These are phyloP conservation scores for Parachaetomium inaequale DNA, from an alignment of 495 filamentous ascomycete genomes.

Conservation along the genomic window DNA sequence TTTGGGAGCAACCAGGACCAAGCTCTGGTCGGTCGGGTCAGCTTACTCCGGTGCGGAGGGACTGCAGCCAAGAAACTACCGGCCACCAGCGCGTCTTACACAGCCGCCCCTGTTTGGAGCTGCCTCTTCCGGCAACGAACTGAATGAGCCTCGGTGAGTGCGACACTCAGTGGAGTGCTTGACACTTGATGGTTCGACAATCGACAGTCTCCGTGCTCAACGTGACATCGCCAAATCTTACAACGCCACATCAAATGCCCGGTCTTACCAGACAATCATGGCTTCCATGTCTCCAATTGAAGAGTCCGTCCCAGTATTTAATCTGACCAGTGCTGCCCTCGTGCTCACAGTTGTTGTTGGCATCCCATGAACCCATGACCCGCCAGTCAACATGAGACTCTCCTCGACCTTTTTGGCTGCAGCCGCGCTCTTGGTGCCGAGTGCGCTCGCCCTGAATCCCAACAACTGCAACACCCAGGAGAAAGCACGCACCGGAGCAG, in stretches of 20 bases:
- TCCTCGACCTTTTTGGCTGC: not conserved
- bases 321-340: no score
- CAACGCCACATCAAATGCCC: not conserved
- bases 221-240: not conserved
- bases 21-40: not conserved
- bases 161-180: not conserved
- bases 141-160: not conserved
- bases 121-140: not conserved
- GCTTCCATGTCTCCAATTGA: not conserved
- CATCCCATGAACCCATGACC: not conserved
- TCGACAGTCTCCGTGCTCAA: no score
- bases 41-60: not conserved
- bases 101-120: not conserved
- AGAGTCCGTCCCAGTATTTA: not conserved
- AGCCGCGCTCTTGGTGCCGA: not conserved
- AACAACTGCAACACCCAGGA: slow-evolving; percentile 13
- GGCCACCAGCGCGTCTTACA: not conserved
- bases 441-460: not conserved
- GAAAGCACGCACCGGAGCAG: slow-evolving; percentile 8
- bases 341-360: no score
- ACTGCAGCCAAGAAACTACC: not conserved
- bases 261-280: not conserved
- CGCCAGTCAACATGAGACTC: not conserved
- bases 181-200: not conserved
- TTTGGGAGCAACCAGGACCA: no score